Base-by-base conservation (phyloP, 371 early-diverging fungal species). In the Chytridium lagenaria region DNA sequence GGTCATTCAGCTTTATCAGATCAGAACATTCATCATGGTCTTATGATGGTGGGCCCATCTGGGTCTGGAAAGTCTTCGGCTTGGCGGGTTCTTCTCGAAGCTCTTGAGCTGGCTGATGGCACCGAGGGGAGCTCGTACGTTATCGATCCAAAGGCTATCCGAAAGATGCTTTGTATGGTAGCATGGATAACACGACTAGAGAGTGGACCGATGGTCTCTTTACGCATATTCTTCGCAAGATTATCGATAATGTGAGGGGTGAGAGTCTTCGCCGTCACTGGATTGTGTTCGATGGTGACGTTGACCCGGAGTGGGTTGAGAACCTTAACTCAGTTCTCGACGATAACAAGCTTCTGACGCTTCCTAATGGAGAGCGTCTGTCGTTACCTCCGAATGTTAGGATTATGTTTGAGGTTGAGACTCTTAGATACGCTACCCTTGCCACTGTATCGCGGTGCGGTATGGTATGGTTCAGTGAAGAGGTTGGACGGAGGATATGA, bases 271-370 rank as follows among this genome's bases (percentile, higher is more conserved):
- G 92, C 77, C 91, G 97, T 23, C 97, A 98, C 78, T 99, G 99
- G 99, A 98, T 99, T 74, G 91, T 99, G 37, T 99, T 99, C 84
- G 99, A 99, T 83, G 98, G 99, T 76, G 98, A 97, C 85, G 96
- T 99, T 37, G 98, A 99, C 85, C 98, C 99, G 22, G 97, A 97
- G 78, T 99, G 99, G 99, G 98, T 99, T 50, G 99, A 99, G 83
- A 99, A 99, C 81, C 90, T 99, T 77, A 99, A 99, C 86, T 93
- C 87, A 57, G 98, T 99, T 2, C 86, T 99, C 49, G 99, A 98
- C 76, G 99, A 99, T 84, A 98, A 99, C 85, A 91, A 92, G 74
- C 81, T 97, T 68, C 83, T 99, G 69, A 99, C 99, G 1, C 78
- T 99, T 73, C 98, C 98, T 16, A 99, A 98, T 78, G 99, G 99